Conservation (phyloP, 768 basidiomycete species). For the Lepiota venenata region DNA sequence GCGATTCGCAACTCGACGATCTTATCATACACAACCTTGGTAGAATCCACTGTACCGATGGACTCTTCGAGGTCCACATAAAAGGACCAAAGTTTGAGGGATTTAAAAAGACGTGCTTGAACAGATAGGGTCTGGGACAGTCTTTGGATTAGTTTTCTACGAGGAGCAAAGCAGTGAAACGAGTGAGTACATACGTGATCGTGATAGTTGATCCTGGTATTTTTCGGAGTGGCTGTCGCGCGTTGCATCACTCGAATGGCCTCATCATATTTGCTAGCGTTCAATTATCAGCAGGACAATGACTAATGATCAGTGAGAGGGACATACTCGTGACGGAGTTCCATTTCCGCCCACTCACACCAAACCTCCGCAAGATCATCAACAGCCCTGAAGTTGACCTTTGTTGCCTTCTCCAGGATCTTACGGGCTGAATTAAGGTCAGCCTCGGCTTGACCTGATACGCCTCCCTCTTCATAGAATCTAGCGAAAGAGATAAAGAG, state of each 20-base stretch:
- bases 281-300: not conserved
- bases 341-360: slow-evolving; percentile 99
- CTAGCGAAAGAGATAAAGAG: slow-evolving; percentile 95
- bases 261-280: slow-evolving; percentile 89
- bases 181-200: slow-evolving; percentile 67
- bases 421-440: slow-evolving; percentile 87
- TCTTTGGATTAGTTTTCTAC: not conserved
- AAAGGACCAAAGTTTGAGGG: slow-evolving; percentile 97
- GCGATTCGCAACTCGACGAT: slow-evolving; percentile 96
- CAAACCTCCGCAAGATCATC: slow-evolving; percentile 98
- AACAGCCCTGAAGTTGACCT: slow-evolving; percentile 90
- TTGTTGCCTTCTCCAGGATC: slow-evolving; percentile 89
- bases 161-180: not conserved
- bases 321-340: slow-evolving; percentile 89
- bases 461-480: slow-evolving; percentile 96
- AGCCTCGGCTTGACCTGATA: slow-evolving; percentile 69
- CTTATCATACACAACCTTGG: slow-evolving; percentile 94
- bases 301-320: not conserved
- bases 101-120: slow-evolving; percentile 93
- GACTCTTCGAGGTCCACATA: slow-evolving; percentile 98
- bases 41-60: slow-evolving; percentile 87
- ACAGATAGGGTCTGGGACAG: slow-evolving; percentile 66
- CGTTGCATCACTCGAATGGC: slow-evolving; percentile 95
- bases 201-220: slow-evolving; percentile 88
- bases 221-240: slow-evolving; percentile 88